Percentiles rank a stretch among this genome's conserved stretches.
Evolutionary conservation across 2,329 filamentous ascomycete genomes (phyloP).

Genomic region (Chrysoporthe cubensis): DNA sequence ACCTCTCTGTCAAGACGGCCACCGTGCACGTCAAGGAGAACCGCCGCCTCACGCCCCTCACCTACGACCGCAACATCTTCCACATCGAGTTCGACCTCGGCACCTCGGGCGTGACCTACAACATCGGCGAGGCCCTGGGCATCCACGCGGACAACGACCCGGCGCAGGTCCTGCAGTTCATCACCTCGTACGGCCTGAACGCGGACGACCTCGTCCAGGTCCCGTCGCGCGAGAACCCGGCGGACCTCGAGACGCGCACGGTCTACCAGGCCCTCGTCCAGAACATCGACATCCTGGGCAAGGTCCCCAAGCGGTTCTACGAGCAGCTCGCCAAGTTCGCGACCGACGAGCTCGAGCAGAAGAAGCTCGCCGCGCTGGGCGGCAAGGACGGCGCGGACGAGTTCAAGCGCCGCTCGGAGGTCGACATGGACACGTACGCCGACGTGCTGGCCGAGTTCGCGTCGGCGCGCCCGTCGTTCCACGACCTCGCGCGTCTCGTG

Average conservation of each 20-base stretch:
- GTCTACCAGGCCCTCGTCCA: slow-evolving; percentile 90
- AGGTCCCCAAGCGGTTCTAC: slow-evolving; percentile 97
- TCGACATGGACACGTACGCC: slow-evolving; percentile 88
- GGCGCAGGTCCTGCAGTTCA: slow-evolving; percentile 79
- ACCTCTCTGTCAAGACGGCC: slow-evolving; percentile 82
- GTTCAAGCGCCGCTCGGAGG: slow-evolving; percentile 89
- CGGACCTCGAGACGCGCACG: slow-evolving; percentile 82
- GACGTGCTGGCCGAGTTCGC: slow-evolving; percentile 88
- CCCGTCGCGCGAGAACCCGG: slow-evolving; percentile 77
- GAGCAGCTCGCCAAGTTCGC: slow-evolving; percentile 88
- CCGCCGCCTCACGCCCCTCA: slow-evolving; percentile 82
- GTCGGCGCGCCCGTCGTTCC: slow-evolving; percentile 85
- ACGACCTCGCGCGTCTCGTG: slow-evolving; percentile 86
- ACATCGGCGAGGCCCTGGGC: slow-evolving; percentile 95
- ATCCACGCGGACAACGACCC: slow-evolving; percentile 95
- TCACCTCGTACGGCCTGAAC: slow-evolving; percentile 85
- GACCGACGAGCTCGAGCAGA: slow-evolving; percentile 79
- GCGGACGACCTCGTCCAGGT: slow-evolving; percentile 87
- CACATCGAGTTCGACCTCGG: slow-evolving; percentile 99
- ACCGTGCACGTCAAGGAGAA: slow-evolving; percentile 94
- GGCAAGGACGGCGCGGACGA: slow-evolving; percentile 81
- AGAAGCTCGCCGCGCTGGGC: slow-evolving; percentile 75
- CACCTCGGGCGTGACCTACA: slow-evolving; percentile 87
- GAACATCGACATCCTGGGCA: slow-evolving; percentile 95
- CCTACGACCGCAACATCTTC: slow-evolving; percentile 99